Evolutionary conservation across 768 basidiomycete genomes (phyloP).

Genomic region (Mycena belliarum): DNA sequence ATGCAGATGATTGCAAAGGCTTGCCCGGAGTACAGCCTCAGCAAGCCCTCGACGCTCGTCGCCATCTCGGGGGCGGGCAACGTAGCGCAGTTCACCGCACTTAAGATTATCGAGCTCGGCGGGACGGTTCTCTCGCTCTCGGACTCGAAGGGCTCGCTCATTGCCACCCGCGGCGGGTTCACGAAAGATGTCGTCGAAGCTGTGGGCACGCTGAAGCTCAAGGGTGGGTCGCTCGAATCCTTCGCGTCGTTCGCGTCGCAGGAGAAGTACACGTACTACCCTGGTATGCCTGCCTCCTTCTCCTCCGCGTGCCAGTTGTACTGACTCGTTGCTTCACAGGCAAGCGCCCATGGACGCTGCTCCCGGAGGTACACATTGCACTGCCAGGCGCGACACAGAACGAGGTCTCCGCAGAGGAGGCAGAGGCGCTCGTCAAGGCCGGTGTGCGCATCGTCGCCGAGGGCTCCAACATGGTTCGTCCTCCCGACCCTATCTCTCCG

Average conservation of each 20-base stretch:
- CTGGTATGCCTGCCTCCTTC: slow-evolving; percentile 31
- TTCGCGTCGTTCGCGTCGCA: slow-evolving; percentile 31
- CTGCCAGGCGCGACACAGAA: slow-evolving; percentile 75
- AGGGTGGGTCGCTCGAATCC: slow-evolving; percentile 48
- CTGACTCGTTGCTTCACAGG: slow-evolving; percentile 30
- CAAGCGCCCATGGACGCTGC: slow-evolving; percentile 67
- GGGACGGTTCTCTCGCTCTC: slow-evolving; percentile 70
- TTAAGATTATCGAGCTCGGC: slow-evolving; percentile 77
- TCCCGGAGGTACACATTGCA: slow-evolving; percentile 63
- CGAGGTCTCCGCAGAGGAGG: slow-evolving; percentile 69
- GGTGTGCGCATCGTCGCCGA: slow-evolving; percentile 74
- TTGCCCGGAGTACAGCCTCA: slow-evolving; percentile 56
- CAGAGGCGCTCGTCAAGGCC: slow-evolving; percentile 66
- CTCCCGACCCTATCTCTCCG: not conserved
- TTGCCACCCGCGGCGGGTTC: slow-evolving; percentile 55
- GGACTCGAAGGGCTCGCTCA: slow-evolving; percentile 72
- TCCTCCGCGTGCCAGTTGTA: slow-evolving; percentile 2
- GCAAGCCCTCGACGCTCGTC: slow-evolving; percentile 47
- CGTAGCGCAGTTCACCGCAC: slow-evolving; percentile 74
- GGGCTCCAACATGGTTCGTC: slow-evolving; percentile 66
- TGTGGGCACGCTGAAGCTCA: slow-evolving; percentile 55
- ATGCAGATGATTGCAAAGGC: slow-evolving; percentile 55
- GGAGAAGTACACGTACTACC: slow-evolving; percentile 49
- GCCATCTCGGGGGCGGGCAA: slow-evolving; percentile 71
- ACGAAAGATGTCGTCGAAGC: slow-evolving; percentile 54